Conservation (phyloP, 331 rosid genomes). For the Prunus yedoensis region DNA sequence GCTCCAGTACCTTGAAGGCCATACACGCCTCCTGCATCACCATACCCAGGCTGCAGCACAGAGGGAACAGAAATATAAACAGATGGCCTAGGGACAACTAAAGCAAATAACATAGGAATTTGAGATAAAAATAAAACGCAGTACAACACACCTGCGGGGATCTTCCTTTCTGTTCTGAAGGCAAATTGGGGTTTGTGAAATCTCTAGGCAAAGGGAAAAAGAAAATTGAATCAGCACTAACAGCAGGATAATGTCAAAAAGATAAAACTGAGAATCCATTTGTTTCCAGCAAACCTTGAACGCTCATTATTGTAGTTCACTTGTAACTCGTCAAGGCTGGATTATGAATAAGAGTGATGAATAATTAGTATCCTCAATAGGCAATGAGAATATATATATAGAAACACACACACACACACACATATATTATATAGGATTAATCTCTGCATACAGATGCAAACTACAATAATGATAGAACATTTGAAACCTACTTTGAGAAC, state of each 20-base stretch:
- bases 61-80: constrained; percentile 4
- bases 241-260: not conserved
- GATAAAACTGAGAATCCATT: constrained; percentile 2
- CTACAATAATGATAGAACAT: constrained; percentile 8
- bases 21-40: constrained; percentile 76
- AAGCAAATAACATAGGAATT: not conserved
- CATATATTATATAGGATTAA: not conserved
- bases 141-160: constrained; percentile 66
- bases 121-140: constrained; percentile 20
- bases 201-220: constrained; percentile 51
- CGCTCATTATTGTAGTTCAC: constrained; percentile 95
- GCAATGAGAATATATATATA: not conserved
- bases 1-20: constrained; percentile 73
- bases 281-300: constrained; percentile 60
- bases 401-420: too few relatives aligned
- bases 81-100: not conserved
- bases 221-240: constrained; percentile 20
- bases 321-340: constrained; percentile 95
- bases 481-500: constrained; percentile 79
- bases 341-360: constrained; percentile 23
- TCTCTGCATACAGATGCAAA: constrained; percentile 6
- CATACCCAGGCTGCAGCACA: constrained; percentile 73
- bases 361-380: constrained; percentile 20
- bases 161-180: constrained; percentile 92
- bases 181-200: constrained; percentile 86